Conservation (phyloP, 495 filamentous ascomycete species). For the Achaetomiella virescens region DNA sequence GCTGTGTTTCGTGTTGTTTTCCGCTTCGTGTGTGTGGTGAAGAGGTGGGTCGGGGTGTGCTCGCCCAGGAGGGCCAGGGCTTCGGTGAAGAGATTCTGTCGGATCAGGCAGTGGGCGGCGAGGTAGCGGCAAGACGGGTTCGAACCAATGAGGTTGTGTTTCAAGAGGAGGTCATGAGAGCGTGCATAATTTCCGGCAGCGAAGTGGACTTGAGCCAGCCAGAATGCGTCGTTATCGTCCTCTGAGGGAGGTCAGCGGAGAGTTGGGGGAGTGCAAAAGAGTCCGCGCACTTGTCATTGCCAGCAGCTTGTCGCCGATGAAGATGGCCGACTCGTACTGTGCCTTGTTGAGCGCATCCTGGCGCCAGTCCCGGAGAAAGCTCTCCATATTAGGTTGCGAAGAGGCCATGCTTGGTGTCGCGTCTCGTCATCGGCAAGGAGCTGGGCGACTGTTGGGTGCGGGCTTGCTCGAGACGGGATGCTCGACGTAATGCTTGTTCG, state of each 20-base stretch:
- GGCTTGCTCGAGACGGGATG: too few relatives aligned
- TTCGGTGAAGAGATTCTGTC: slow-evolving; percentile 81
- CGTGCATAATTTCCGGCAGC: slow-evolving; percentile 87
- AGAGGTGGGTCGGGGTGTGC: slow-evolving; percentile 81
- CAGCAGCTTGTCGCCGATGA: slow-evolving; percentile 92
- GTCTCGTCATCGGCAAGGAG: slow-evolving; percentile 2
- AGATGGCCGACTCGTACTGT: slow-evolving; percentile 92
- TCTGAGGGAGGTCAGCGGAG: slow-evolving; percentile 6
- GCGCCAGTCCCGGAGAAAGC: slow-evolving; percentile 83
- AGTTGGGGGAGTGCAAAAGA: neutral
- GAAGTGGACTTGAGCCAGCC: slow-evolving; percentile 59
- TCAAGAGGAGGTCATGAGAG: slow-evolving; percentile 76
- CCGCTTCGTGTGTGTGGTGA: slow-evolving; percentile 58
- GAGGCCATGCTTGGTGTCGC: slow-evolving; percentile 15
- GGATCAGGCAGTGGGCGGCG: slow-evolving; percentile 86
- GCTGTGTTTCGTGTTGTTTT: slow-evolving; percentile 40
- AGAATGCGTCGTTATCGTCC: slow-evolving; percentile 21
- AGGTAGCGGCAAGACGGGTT: slow-evolving; percentile 87
- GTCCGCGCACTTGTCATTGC: slow-evolving; percentile 72
- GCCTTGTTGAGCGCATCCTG: slow-evolving; percentile 89
- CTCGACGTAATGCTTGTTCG: too few relatives aligned
- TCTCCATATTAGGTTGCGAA: slow-evolving; percentile 61
- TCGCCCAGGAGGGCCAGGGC: slow-evolving; percentile 86
- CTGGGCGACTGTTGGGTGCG: neutral
- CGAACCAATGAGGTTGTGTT: slow-evolving; percentile 72